These are phyloP conservation scores for Pelargonium hybrid DNA, from an alignment of 441 rosid genomes.

Conservation along the genomic window DNA sequence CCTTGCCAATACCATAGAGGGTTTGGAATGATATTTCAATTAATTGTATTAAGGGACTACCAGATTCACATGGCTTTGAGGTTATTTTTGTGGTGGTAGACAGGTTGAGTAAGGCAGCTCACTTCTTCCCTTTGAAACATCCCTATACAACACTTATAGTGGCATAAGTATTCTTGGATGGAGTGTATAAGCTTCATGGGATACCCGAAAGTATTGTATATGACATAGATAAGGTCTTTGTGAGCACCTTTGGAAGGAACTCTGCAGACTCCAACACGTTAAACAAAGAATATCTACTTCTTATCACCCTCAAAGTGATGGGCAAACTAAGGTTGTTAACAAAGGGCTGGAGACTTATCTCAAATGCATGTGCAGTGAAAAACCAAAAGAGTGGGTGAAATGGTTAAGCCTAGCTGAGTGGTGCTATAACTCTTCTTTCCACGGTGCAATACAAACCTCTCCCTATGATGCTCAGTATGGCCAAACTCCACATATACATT, in stretches of 20 bases:
- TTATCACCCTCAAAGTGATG: neutral
- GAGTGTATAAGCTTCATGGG: neutral
- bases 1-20: too few species aligned
- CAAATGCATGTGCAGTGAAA: neutral
- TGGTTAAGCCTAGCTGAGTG: neutral
- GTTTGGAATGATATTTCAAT: too few species aligned
- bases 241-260: neutral
- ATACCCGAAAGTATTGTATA: neutral
- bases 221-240: neutral
- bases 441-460: neutral
- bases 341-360: neutral
- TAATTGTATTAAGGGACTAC: too few species aligned
- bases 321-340: neutral
- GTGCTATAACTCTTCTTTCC: neutral
- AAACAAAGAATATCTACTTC: too few species aligned
- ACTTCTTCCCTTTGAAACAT: neutral
- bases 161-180: neutral
- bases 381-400: neutral
- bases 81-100: neutral
- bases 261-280: too few species aligned
- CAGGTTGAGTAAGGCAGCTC: neutral
- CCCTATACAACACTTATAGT: neutral
- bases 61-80: neutral
- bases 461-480: too few species aligned
- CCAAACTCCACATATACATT: neutral